phyloP scores from a whole-genome alignment of 2,329 filamentous ascomycete genomes.

The Coniella vitis region DNA sequence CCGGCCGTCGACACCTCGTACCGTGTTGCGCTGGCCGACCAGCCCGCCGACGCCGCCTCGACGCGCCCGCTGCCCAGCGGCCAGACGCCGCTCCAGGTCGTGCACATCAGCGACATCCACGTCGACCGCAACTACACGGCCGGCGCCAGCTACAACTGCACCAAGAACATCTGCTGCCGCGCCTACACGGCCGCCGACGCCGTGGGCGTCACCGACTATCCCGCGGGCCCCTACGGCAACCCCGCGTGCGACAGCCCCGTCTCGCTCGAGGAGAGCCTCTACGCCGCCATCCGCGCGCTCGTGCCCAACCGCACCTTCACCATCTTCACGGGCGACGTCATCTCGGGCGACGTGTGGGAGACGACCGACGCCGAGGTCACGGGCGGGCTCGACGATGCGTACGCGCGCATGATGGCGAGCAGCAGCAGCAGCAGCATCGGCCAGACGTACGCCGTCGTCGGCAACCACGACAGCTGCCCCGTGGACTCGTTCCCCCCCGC shows the following conservation, averaged over 20 bases:
- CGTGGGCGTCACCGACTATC: constrained; percentile 40
- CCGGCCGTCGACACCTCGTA: constrained; percentile 37
- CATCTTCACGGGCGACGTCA: constrained; percentile 55
- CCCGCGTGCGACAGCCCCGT: constrained; percentile 46
- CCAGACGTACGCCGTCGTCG: constrained; percentile 40
- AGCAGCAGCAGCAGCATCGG: constrained; percentile 20
- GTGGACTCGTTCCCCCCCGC: constrained; percentile 43
- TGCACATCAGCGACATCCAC: constrained; percentile 56
- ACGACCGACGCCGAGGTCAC: constrained; percentile 28
- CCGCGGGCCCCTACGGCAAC: constrained; percentile 46
- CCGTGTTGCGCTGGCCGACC: constrained; percentile 37
- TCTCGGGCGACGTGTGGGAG: constrained; percentile 46
- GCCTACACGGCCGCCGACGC: constrained; percentile 39
- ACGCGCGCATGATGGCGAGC: constrained; percentile 37
- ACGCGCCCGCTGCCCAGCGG: constrained; percentile 35
- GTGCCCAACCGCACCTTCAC: constrained; percentile 43
- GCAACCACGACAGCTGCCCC: constrained; percentile 51
- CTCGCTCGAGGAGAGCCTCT: constrained; percentile 48
- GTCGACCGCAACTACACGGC: constrained; percentile 48
- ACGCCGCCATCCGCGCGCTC: constrained; percentile 40
- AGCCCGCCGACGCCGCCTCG: constrained; percentile 24
- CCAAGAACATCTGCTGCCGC: constrained; percentile 54
- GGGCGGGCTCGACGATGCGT: constrained; percentile 35
- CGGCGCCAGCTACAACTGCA: constrained; percentile 48
- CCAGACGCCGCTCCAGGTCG: constrained; percentile 42